Conservation (phyloP, 1,139 yeast genomes). For the Lodderomyces theae region DNA sequence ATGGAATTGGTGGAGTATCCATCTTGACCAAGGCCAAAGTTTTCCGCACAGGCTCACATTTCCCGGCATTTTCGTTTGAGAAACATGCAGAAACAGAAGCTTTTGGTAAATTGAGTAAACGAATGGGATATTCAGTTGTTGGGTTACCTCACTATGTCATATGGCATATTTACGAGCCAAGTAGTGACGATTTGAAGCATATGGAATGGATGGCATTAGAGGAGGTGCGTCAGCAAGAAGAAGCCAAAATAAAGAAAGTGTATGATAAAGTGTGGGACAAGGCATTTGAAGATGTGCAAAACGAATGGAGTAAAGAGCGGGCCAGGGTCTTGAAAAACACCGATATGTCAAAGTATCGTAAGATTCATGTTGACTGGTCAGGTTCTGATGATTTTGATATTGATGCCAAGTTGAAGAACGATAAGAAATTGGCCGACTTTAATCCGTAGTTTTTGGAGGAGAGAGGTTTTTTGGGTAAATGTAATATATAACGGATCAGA, state of each 20-base stretch:
- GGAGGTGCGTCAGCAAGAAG: slow-evolving; percentile 71
- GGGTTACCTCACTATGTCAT: slow-evolving; percentile 89
- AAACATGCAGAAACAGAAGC: slow-evolving; percentile 95
- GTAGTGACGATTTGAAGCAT: slow-evolving; percentile 80
- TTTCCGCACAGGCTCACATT: slow-evolving; percentile 77
- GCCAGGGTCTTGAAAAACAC: slow-evolving; percentile 68
- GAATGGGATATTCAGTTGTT: slow-evolving; percentile 78
- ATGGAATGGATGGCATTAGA: slow-evolving; percentile 98
- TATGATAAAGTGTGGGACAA: slow-evolving; percentile 74
- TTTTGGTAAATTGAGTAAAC: slow-evolving; percentile 78
- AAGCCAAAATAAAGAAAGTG: slow-evolving; percentile 61
- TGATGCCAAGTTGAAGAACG: slow-evolving; percentile 24
- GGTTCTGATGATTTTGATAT: slow-evolving; percentile 52
- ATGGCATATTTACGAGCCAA: slow-evolving; percentile 92
- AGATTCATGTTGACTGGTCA: slow-evolving; percentile 64
- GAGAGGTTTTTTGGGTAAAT: background rate
- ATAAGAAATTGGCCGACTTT: slow-evolving; percentile 42
- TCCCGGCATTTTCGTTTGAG: slow-evolving; percentile 87
- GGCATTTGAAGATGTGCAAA: slow-evolving; percentile 72
- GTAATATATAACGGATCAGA: background rate
- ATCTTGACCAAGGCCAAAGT: slow-evolving; percentile 77
- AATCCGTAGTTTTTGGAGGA: slow-evolving; percentile 28
- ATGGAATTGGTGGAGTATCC: slow-evolving; percentile 91
- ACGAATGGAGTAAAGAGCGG: slow-evolving; percentile 67
- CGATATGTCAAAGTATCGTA: slow-evolving; percentile 51